A percentile compares a stretch with the other conserved stretches of the same genome.
Evolutionary conservation across 176 grass and related monocot species (phyloP).

Genomic region (Coix lacrymajobi): DNA sequence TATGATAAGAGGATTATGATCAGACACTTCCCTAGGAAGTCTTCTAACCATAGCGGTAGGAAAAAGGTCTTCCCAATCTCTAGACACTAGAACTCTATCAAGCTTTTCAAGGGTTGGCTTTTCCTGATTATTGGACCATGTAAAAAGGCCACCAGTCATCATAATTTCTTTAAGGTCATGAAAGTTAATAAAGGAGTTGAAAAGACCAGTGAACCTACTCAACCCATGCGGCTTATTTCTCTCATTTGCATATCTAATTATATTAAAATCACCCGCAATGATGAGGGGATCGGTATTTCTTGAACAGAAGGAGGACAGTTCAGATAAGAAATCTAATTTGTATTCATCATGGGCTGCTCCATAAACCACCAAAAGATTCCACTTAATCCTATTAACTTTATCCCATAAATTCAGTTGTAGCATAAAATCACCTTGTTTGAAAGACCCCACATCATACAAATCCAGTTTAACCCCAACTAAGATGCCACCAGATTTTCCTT

Average conservation of each 20-base stretch:
- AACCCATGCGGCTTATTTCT: too few relatives aligned
- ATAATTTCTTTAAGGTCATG: background rate
- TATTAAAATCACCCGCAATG: background rate
- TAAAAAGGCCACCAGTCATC: background rate
- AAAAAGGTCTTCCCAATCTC: background rate
- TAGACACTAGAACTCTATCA: background rate
- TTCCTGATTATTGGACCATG: background rate
- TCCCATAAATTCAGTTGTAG: background rate
- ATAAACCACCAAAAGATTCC: background rate
- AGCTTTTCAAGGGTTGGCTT: background rate
- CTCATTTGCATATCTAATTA: too few relatives aligned
- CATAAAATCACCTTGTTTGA: background rate
- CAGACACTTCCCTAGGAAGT: background rate
- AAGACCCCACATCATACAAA: background rate
- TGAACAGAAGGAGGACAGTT: rapidly evolving
- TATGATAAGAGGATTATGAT: rapidly evolving
- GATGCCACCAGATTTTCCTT: background rate
- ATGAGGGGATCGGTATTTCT: rapidly evolving
- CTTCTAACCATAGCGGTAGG: background rate
- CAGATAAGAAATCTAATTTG: background rate
- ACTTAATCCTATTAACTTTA: rapidly evolving
- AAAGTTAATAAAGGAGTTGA: too few relatives aligned
- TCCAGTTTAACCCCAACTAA: background rate
- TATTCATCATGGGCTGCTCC: background rate
- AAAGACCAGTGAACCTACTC: too few relatives aligned